Base-by-base conservation (phyloP, 495 filamentous ascomycete species). In the Tuber magnatum region DNA sequence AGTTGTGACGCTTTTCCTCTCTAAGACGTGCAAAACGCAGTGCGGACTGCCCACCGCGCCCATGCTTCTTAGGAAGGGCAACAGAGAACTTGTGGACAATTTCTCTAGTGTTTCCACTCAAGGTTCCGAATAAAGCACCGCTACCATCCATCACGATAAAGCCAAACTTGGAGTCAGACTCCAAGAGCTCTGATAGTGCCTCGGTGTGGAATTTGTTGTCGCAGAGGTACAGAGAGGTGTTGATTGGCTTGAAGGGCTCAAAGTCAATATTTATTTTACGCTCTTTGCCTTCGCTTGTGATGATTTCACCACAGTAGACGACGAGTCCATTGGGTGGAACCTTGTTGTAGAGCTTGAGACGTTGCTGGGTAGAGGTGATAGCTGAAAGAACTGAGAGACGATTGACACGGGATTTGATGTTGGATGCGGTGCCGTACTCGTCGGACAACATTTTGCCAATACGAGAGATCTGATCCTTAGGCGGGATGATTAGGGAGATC, bases 201-300 rank as follows among this genome's bases (percentile, higher is more conserved):
- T 99, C 95, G 42, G 95, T 99, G 83, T 99, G 95, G 86, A 99
- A 99, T 82, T 99, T 99, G 87, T 99, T 99, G 87, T 99, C 95
- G 86, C 95, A 99, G 42, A 99, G 90, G 84, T 99, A 99, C 22
- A 99, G 89, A 20, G 95, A 99, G 8, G 95, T 99, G 85, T 99
- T 99, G 89, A 99, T 98, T 35, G 95, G 94, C 87, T 98, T 99
- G 88, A 99, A 99, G 24, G 95, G 95, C 84, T 99, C 95, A 83
- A 99, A 99, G 82, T 98, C 96, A 83, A 99, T 98, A 85, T 98
- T 99, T 86, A 99, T 95, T 88, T 97, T 98, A 76, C 95, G 88
- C 85, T 99, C 95, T 84, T 99, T 99, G 84, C 95, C 95, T 87
- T 99, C 95, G 18, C 91, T 91, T 24, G 95, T 99, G 86, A 99